phyloP scores from a whole-genome alignment of 495 filamentous ascomycete genomes.

The Penicillium arizonense region DNA sequence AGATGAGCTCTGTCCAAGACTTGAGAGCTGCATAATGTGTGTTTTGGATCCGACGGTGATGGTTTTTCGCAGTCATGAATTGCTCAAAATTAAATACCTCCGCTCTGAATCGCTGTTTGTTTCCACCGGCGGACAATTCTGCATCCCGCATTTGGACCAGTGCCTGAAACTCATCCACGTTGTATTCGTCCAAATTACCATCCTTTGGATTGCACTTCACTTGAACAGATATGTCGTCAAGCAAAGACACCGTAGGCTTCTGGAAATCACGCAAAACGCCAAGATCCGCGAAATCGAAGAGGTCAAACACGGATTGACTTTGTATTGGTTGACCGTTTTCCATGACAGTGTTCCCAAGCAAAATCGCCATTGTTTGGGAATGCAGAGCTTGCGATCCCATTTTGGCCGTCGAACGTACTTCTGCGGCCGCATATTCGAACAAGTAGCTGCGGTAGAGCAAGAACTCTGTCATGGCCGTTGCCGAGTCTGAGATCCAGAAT shows the following conservation, averaged over 20 bases:
- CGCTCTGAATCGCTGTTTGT: slow-evolving; percentile 53
- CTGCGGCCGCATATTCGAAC: slow-evolving; percentile 78
- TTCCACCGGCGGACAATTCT: slow-evolving; percentile 50
- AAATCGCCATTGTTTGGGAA: slow-evolving; percentile 70
- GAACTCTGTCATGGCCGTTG: slow-evolving; percentile 68
- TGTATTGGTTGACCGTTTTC: slow-evolving; percentile 59
- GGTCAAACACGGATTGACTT: slow-evolving; percentile 79
- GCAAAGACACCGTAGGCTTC: slow-evolving; percentile 50
- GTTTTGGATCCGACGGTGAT: slow-evolving; percentile 53
- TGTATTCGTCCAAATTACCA: slow-evolving; percentile 38
- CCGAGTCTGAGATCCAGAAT: slow-evolving; percentile 63
- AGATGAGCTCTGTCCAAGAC: slow-evolving; percentile 79
- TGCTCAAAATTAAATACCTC: slow-evolving; percentile 59
- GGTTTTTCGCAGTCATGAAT: slow-evolving; percentile 68
- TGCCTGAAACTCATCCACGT: slow-evolving; percentile 60
- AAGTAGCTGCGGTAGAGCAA: slow-evolving; percentile 68
- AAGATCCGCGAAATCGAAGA: slow-evolving; percentile 86
- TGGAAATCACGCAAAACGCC: slow-evolving; percentile 52
- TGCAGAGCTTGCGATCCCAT: slow-evolving; percentile 71
- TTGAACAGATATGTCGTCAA: slow-evolving; percentile 60
- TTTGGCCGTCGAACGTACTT: slow-evolving; percentile 74
- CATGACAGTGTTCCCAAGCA: slow-evolving; percentile 69
- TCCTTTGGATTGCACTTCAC: slow-evolving; percentile 56
- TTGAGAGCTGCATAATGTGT: slow-evolving; percentile 64
- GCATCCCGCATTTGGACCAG: slow-evolving; percentile 52